Conservation (phyloP, 176 grass and related monocot species). For the Typha latifolia region DNA sequence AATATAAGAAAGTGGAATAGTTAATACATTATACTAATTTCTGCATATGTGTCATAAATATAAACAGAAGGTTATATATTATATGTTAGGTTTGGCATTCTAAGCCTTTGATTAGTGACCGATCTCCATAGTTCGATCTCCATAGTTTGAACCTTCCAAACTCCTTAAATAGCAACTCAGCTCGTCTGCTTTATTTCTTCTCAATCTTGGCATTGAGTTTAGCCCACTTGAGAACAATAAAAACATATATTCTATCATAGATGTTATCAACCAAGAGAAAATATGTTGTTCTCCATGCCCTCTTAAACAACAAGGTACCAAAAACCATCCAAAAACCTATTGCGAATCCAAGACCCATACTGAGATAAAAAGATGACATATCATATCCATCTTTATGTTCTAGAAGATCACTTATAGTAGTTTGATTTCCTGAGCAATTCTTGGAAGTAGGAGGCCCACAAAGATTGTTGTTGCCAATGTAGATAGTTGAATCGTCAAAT, state of each 20-base stretch:
- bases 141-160: too few species aligned
- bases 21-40: too few species aligned
- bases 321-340: constrained; percentile 12
- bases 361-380: constrained; percentile 7
- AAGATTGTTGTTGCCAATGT: background rate
- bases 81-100: too few species aligned
- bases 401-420: background rate
- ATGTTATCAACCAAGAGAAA: background rate
- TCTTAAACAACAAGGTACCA: background rate
- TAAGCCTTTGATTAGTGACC: too few species aligned
- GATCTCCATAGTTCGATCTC: too few species aligned
- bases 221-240: background rate
- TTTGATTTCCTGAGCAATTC: background rate
- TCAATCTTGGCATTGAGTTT: too few species aligned
- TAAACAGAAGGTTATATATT: too few species aligned
- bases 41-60: too few species aligned
- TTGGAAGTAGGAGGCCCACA: constrained; percentile 20
- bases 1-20: too few species aligned
- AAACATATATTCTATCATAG: background rate
- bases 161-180: too few species aligned
- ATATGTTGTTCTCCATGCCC: background rate
- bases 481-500: background rate
- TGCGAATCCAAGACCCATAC: constrained; percentile 2
- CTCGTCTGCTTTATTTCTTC: too few species aligned
- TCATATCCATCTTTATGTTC: background rate